A percentile compares a stretch with the other conserved stretches of the same genome.
Conservation (phyloP, 139 green algal genomes). For the Coelastrella sp. region DNA sequence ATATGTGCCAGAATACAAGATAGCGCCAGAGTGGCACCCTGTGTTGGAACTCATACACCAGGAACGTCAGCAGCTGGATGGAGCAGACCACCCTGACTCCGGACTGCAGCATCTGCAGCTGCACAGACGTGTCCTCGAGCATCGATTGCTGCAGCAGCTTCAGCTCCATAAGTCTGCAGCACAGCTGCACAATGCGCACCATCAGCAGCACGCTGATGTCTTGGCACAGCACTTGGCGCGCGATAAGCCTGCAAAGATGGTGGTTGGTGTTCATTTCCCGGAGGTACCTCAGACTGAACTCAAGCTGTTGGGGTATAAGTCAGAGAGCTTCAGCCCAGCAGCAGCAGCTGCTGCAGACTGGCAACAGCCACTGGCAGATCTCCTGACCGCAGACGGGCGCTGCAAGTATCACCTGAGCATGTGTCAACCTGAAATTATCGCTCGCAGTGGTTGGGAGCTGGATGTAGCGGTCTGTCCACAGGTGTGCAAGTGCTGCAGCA, state of each 20-base stretch:
- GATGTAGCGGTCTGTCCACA: constrained; percentile 51
- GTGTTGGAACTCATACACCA: constrained; percentile 20
- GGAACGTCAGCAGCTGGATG: constrained; percentile 31
- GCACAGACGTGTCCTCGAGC: neutral
- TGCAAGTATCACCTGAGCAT: neutral
- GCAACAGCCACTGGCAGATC: constrained; percentile 31
- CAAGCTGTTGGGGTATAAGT: neutral
- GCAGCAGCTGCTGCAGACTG: constrained; percentile 57
- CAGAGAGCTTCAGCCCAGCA: constrained; percentile 45
- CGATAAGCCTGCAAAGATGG: neutral
- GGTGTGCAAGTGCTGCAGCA: constrained; percentile 22
- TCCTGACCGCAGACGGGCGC: constrained; percentile 6
- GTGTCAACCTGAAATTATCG: constrained; percentile 25
- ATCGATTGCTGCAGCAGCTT: constrained; percentile 10
- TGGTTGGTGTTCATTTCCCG: constrained; percentile 58
- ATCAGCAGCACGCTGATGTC: neutral
- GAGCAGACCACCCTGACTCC: neutral
- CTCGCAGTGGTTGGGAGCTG: neutral
- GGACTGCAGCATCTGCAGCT: constrained; percentile 11
- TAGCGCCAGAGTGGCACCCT: constrained; percentile 43
- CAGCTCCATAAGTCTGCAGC: constrained; percentile 38
- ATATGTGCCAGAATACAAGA: constrained; percentile 42
- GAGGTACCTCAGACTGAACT: neutral
- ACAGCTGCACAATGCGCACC: neutral
- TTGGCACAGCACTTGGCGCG: neutral